Percentiles rank a stretch among this genome's conserved stretches.
phyloP scores from a whole-genome alignment of 2,329 filamentous ascomycete species.

The Phyllosticta capitalensis region DNA sequence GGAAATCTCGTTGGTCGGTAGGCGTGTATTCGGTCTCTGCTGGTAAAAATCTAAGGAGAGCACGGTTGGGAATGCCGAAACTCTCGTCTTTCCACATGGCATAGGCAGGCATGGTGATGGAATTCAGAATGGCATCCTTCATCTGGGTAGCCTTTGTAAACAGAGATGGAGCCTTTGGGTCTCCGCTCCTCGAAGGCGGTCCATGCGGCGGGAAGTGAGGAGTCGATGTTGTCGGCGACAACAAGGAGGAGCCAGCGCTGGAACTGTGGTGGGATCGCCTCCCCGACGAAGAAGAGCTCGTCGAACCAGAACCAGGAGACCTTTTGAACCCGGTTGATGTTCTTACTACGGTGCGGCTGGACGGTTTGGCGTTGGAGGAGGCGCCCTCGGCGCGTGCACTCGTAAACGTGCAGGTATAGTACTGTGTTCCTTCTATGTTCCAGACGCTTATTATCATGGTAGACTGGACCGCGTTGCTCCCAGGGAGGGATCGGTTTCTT shows the following conservation, averaged over 20 bases:
- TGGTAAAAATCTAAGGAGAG: conserved; percentile 38
- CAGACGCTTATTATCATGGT: conserved; percentile 72
- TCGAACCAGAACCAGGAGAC: conserved; percentile 28
- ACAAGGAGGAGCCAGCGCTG: conserved; percentile 29
- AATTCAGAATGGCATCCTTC: conserved; percentile 69
- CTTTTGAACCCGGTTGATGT: conserved; percentile 29
- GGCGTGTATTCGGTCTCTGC: conserved; percentile 28
- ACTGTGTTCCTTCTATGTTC: conserved; percentile 57
- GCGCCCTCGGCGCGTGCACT: conserved; percentile 30
- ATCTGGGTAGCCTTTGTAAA: conserved; percentile 65
- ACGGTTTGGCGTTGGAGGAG: conserved; percentile 12
- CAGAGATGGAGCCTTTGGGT: conserved; percentile 52
- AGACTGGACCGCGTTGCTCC: conserved; percentile 42
- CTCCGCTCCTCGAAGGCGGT: conserved; percentile 48
- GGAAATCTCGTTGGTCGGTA: conserved; percentile 40
- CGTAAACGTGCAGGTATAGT: conserved; percentile 68
- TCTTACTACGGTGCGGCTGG: conserved; percentile 34
- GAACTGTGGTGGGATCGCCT: conserved; percentile 22
- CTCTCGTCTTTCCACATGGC: conserved; percentile 75
- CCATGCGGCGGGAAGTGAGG: conserved; percentile 58
- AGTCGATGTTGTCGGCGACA: conserved; percentile 47
- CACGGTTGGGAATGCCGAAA: conserved; percentile 63
- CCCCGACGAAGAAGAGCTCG: conserved; percentile 30
- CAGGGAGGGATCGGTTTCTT: background rate
- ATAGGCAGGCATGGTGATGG: conserved; percentile 63